Evolutionary conservation across 495 filamentous ascomycete genomes (phyloP).

Genomic region (Lasiosphaeria hispida): DNA sequence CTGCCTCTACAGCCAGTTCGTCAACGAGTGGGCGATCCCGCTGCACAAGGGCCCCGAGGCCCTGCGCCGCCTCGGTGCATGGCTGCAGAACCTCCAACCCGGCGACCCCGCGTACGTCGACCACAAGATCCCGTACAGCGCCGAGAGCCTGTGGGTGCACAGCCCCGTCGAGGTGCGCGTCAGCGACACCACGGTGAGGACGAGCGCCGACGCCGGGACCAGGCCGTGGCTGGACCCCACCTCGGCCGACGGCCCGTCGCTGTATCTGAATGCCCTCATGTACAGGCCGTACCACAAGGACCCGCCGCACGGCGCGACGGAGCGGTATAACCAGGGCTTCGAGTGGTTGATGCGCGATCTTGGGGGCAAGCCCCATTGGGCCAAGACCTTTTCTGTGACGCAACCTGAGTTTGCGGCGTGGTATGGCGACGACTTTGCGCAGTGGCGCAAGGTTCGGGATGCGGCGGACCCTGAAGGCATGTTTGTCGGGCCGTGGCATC

Average conservation of each 20-base stretch:
- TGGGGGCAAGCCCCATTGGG: slow-evolving; percentile 92
- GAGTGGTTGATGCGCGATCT: slow-evolving; percentile 94
- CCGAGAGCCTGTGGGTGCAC: slow-evolving; percentile 81
- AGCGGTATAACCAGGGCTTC: slow-evolving; percentile 88
- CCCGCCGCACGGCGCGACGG: slow-evolving; percentile 61
- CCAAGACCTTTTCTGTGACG: slow-evolving; percentile 80
- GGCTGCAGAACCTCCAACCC: slow-evolving; percentile 66
- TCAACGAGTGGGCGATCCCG: slow-evolving; percentile 97
- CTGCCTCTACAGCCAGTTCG: slow-evolving; percentile 92
- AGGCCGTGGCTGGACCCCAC: slow-evolving; percentile 78
- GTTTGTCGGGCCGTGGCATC: slow-evolving; percentile 91
- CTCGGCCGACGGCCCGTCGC: slow-evolving; percentile 63
- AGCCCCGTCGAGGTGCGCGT: slow-evolving; percentile 92
- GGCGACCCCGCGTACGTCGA: slow-evolving; percentile 52
- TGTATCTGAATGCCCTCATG: slow-evolving; percentile 94
- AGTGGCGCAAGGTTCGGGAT: slow-evolving; percentile 66
- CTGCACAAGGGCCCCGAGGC: slow-evolving; percentile 87
- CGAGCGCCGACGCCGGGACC: slow-evolving; percentile 35
- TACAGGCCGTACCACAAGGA: slow-evolving; percentile 85
- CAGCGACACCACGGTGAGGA: slow-evolving; percentile 61
- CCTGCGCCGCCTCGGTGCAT: slow-evolving; percentile 74
- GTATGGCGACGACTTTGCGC: slow-evolving; percentile 53
- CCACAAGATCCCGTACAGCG: slow-evolving; percentile 75
- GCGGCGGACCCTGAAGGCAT: slow-evolving; percentile 84
- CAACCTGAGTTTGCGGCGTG: slow-evolving; percentile 55